phyloP scores from a whole-genome alignment of 352 stramenopile genomes.

The Pythium insidiosum region DNA sequence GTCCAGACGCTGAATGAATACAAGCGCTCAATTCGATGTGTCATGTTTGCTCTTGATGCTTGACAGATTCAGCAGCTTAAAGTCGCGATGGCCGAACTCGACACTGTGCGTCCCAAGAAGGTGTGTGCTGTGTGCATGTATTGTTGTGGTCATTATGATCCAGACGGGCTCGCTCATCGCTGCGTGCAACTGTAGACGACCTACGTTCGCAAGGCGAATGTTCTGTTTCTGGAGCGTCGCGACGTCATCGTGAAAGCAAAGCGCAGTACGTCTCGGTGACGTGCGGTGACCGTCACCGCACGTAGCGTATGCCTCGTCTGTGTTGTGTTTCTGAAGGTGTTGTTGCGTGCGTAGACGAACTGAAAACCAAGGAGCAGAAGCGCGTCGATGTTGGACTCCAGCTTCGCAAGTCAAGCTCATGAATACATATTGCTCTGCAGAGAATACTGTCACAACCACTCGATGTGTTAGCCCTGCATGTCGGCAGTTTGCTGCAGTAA shows the following conservation, averaged over 20 bases:
- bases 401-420: too few relatives aligned
- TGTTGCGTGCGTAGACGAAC: slow-evolving; percentile 29
- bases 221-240: slow-evolving; percentile 66
- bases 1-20: too few relatives aligned
- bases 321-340: neutral
- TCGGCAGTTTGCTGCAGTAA: too few relatives aligned
- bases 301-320: neutral
- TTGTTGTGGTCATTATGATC: neutral
- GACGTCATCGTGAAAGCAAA: slow-evolving; percentile 68
- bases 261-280: slow-evolving; percentile 42
- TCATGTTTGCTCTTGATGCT: neutral
- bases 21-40: too few relatives aligned
- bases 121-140: too few relatives aligned
- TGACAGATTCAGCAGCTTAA: slow-evolving; percentile 75
- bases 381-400: slow-evolving; percentile 48
- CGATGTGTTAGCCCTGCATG: too few relatives aligned
- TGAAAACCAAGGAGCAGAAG: slow-evolving; percentile 52
- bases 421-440: too few relatives aligned
- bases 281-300: too few relatives aligned
- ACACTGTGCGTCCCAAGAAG: slow-evolving; percentile 62
- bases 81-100: slow-evolving; percentile 63
- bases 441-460: too few relatives aligned
- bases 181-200: slow-evolving; percentile 47
- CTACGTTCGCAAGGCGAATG: slow-evolving; percentile 58
- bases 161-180: neutral